A percentile compares a stretch with the other conserved stretches of the same genome.
Evolutionary conservation across 177 flowering plant genomes (phyloP).

Genomic region (Vitis hybrid): DNA sequence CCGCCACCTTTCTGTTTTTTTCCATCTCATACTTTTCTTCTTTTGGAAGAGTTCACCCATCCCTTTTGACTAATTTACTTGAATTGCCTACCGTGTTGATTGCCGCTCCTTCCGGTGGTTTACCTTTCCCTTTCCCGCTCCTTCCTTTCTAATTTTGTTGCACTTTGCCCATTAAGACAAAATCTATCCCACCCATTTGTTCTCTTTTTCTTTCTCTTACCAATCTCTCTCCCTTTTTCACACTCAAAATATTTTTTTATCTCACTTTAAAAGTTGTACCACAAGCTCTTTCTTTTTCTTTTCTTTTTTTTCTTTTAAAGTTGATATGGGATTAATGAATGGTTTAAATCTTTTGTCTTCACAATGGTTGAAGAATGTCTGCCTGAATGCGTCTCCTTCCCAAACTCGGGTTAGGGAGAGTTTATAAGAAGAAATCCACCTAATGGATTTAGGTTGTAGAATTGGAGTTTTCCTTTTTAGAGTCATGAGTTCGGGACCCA

Average conservation of each 20-base stretch:
- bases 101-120: slow-evolving; percentile 19
- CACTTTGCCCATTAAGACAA: background rate
- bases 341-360: background rate
- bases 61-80: slow-evolving; percentile 28
- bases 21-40: slow-evolving; percentile 9
- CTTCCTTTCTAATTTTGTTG: background rate
- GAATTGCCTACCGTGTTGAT: slow-evolving; percentile 14
- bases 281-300: background rate
- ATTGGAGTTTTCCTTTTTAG: too few species aligned
- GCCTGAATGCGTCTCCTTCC: background rate
- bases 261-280: too few species aligned
- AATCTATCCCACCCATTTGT: background rate
- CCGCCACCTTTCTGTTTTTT: slow-evolving; percentile 12
- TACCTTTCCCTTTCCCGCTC: slow-evolving; percentile 15
- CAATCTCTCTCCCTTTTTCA: too few species aligned
- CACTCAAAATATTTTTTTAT: too few species aligned
- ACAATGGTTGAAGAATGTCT: background rate
- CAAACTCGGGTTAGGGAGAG: background rate
- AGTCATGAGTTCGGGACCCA: too few species aligned
- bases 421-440: too few species aligned
- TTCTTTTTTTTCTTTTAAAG: background rate
- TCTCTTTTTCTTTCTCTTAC: background rate
- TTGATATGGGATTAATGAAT: too few species aligned
- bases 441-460: too few species aligned
- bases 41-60: slow-evolving; percentile 12